Base-by-base conservation (phyloP, 2,329 filamentous ascomycete genomes). In the Colletotrichum destructivum region DNA sequence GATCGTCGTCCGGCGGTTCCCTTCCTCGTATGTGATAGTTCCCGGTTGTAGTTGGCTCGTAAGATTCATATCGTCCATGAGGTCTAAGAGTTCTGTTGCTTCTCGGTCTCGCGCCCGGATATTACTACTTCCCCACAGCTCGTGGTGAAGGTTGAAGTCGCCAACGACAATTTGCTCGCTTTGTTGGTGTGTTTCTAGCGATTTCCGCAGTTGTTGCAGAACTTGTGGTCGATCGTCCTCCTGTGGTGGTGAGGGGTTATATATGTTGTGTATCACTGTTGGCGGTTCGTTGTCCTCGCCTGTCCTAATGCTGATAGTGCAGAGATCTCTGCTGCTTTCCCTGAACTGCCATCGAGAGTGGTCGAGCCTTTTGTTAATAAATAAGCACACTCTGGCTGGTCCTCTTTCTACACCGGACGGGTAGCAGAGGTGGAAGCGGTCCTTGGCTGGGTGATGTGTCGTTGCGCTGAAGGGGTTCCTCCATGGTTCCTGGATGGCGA, bases 341-440 rank as follows among this genome's bases (percentile, higher is more conserved):
- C 35, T 52, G 51, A 64, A 64, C 15, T 23, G 54, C 62, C 51
- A 64, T 52, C 54, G 38, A 12, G 49, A 64, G 44, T 64, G 51
- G 51, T 64, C 62, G 6, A 64, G 49, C 51, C 18, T 64, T 35
- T 55, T 56, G 23, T 47, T 64, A 18, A 64, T 52, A 44, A 64
- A 64, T 23, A 64, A 56, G 62, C 51, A 64, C 7, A 63, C 61
- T 42, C 51, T 56, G 5, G 51, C 51, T 16, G 51, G 62, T 46
- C 51, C 35, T 55, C 51, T 15, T 61, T 54, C 64, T 38, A 35
- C 31, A 8, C 31, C 52, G 0, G 11, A 46, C 2, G 23, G 49
- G 52, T 68, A 68, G 49, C 11, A 68, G 13, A 68, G 40, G 18
- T 68, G 5, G 49, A 68, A 68, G 3, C 56, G 42, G 23, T 68